phyloP scores from a whole-genome alignment of 148 eudicot genomes.

The Chenopodium album region DNA sequence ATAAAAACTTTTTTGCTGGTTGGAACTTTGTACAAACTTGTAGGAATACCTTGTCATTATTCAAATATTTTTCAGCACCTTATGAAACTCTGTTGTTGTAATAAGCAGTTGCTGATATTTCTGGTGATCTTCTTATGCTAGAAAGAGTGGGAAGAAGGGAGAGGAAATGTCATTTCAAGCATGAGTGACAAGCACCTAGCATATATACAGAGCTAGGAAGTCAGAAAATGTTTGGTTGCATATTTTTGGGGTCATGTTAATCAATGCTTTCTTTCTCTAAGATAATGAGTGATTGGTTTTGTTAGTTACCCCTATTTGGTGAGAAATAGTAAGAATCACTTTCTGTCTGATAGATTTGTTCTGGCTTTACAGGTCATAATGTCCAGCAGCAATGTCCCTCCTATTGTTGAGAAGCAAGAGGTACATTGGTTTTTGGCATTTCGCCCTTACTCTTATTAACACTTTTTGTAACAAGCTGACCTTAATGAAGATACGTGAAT shows the following conservation, averaged over 20 bases:
- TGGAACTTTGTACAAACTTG: no score
- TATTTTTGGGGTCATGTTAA: no score
- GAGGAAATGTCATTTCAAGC: no score
- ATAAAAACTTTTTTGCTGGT: no score
- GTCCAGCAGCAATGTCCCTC: conserved; percentile 17
- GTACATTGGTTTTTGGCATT: background rate
- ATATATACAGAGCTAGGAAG: background rate
- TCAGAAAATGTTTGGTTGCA: background rate
- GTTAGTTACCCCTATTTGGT: background rate
- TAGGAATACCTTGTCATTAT: no score
- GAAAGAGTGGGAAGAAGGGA: no score
- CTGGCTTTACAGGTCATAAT: conserved; percentile 18
- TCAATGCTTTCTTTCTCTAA: background rate
- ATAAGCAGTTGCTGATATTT: no score
- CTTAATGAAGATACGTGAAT: conserved; percentile 10
- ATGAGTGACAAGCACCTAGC: no score
- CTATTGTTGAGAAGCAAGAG: conserved; percentile 15
- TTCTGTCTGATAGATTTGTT: background rate
- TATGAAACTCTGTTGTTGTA: no score
- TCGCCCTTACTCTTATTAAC: background rate
- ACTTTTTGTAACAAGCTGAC: conserved; percentile 10
- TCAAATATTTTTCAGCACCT: no score
- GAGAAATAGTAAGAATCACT: background rate
- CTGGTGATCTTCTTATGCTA: no score
- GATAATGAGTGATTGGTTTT: background rate